Conservation (phyloP, 2,329 filamentous ascomycete species). For the Fonsecaea erecta region DNA sequence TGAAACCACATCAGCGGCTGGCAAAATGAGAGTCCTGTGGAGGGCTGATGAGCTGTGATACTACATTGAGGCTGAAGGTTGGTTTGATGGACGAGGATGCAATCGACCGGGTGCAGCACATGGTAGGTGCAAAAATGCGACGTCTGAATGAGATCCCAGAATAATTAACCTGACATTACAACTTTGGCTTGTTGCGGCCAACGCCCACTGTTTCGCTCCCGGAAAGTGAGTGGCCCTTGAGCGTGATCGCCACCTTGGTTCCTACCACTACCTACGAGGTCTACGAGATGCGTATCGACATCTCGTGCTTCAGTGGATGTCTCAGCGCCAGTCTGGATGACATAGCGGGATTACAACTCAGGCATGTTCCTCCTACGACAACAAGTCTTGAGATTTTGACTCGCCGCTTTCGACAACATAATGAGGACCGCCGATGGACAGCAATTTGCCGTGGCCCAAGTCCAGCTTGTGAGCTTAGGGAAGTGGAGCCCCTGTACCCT, state of each 20-base stretch:
- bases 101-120: background rate
- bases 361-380: too few species aligned
- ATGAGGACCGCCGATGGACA: background rate
- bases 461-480: background rate
- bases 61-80: background rate
- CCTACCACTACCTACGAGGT: background rate
- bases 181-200: background rate
- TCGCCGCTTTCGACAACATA: background rate
- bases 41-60: background rate
- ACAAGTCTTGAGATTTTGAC: too few species aligned
- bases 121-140: conserved; percentile 1
- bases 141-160: background rate
- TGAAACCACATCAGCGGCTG: conserved; percentile 42
- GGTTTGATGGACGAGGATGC: background rate
- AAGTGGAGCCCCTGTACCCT: background rate
- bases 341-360: too few species aligned
- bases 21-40: conserved; percentile 19
- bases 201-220: background rate
- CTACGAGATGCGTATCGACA: background rate
- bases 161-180: background rate
- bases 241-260: background rate
- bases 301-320: too few species aligned
- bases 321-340: too few species aligned
- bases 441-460: background rate
- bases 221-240: background rate